phyloP scores from a whole-genome alignment of 306 rosid species.

The Cucurbita ficifolia region DNA sequence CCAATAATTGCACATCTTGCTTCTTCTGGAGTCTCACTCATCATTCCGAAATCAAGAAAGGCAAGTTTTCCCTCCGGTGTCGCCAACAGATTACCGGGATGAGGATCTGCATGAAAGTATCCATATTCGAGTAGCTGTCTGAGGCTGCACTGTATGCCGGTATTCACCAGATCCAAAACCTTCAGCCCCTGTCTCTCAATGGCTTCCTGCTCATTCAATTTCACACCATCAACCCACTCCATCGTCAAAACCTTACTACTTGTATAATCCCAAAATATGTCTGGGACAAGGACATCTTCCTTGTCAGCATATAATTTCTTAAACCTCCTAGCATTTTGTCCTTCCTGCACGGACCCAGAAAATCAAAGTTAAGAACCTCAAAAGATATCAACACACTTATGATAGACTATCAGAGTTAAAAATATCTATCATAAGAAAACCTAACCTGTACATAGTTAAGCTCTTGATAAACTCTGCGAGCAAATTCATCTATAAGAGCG shows the following conservation, averaged over 20 bases:
- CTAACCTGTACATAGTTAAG: slow-evolving; percentile 95
- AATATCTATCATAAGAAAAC: slow-evolving; percentile 8
- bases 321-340: slow-evolving; percentile 77
- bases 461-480: slow-evolving; percentile 83
- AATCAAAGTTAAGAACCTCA: slow-evolving; percentile 65
- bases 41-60: slow-evolving; percentile 95
- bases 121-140: slow-evolving; percentile 91
- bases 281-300: slow-evolving; percentile 73
- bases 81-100: slow-evolving; percentile 97
- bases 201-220: slow-evolving; percentile 77
- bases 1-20: slow-evolving; percentile 84
- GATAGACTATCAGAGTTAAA: background rate
- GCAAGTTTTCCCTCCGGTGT: slow-evolving; percentile 96
- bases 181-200: slow-evolving; percentile 82
- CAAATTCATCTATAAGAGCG: slow-evolving; percentile 84
- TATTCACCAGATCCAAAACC: slow-evolving; percentile 67
- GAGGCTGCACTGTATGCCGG: slow-evolving; percentile 89
- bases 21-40: slow-evolving; percentile 96
- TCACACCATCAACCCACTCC: slow-evolving; percentile 95
- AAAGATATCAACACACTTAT: slow-evolving; percentile 17
- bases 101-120: slow-evolving; percentile 98
- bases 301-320: slow-evolving; percentile 87
- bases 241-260: slow-evolving; percentile 75
- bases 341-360: slow-evolving; percentile 96
- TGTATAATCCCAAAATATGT: slow-evolving; percentile 86